phyloP scores from a whole-genome alignment of 2,329 filamentous ascomycete species.

The Fusarium gaditjirri region DNA sequence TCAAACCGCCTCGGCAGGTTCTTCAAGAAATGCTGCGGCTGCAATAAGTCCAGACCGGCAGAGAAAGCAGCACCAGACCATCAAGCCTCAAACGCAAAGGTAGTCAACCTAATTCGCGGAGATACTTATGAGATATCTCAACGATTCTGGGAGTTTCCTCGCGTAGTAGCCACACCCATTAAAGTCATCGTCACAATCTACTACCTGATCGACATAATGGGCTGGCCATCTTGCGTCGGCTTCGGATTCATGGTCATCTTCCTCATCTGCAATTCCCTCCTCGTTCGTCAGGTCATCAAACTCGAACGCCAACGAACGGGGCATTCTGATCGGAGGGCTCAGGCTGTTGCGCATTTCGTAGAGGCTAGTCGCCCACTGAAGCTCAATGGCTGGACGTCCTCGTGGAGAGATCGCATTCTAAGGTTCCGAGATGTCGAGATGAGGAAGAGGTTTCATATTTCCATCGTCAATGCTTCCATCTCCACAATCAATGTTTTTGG shows the following conservation, averaged over 20 bases:
- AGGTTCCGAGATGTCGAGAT: slow-evolving; percentile 51
- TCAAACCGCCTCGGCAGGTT: slow-evolving; percentile 5
- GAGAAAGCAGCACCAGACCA: slow-evolving; percentile 45
- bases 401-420: slow-evolving; percentile 52
- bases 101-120: slow-evolving; percentile 85
- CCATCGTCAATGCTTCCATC: slow-evolving; percentile 60
- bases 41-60: slow-evolving; percentile 15
- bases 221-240: slow-evolving; percentile 80
- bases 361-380: slow-evolving; percentile 79
- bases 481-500: slow-evolving; percentile 76
- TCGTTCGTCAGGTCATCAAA: slow-evolving; percentile 73
- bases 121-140: slow-evolving; percentile 87
- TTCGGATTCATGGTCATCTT: slow-evolving; percentile 75
- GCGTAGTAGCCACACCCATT: slow-evolving; percentile 79
- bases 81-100: slow-evolving; percentile 87
- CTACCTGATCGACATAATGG: slow-evolving; percentile 77
- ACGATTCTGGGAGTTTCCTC: slow-evolving; percentile 86
- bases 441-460: slow-evolving; percentile 52
- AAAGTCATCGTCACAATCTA: slow-evolving; percentile 75
- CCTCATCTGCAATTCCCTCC: slow-evolving; percentile 74
- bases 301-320: slow-evolving; percentile 77
- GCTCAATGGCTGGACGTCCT: slow-evolving; percentile 54
- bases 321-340: slow-evolving; percentile 81
- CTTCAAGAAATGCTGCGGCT: slow-evolving; percentile 33
- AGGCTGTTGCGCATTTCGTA: slow-evolving; percentile 86